Percentiles rank a stretch among this genome's conserved stretches.
phyloP scores from a whole-genome alignment of 257 asterid species.

The Handroanthus guayacan region DNA sequence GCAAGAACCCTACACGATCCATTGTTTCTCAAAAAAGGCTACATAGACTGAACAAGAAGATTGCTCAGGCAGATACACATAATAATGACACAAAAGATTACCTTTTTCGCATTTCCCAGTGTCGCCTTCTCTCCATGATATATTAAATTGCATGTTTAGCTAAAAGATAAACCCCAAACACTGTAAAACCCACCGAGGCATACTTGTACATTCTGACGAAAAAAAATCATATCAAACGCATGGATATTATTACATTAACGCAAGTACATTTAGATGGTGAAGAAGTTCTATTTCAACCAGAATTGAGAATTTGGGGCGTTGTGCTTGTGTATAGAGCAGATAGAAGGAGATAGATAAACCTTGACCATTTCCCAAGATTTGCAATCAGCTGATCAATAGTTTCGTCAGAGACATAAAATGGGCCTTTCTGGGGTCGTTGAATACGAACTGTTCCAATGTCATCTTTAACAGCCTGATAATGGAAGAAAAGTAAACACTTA shows the following conservation, averaged over 20 bases:
- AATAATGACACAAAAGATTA: constrained; percentile 32
- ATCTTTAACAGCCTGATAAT: constrained; percentile 84
- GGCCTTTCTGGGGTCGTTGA: constrained; percentile 94
- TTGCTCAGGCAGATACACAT: not conserved
- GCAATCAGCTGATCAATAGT: constrained; percentile 92
- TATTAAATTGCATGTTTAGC: constrained; percentile 71
- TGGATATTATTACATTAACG: not conserved
- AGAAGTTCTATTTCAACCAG: constrained; percentile 8
- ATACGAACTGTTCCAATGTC: constrained; percentile 86
- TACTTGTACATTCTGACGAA: constrained; percentile 86
- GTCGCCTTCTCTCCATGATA: constrained; percentile 90
- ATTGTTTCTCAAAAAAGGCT: constrained; percentile 26
- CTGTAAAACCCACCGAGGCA: constrained; percentile 83
- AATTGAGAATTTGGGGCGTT: constrained; percentile 17
- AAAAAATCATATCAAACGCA: constrained; percentile 9
- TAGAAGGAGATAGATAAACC: constrained; percentile 50
- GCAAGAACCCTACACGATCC: constrained; percentile 75
- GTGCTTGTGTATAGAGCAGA: constrained; percentile 19
- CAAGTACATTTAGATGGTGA: not conserved
- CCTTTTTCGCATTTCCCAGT: constrained; percentile 89
- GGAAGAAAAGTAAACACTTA: constrained; percentile 28
- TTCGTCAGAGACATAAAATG: constrained; percentile 89
- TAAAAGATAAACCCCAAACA: constrained; percentile 81
- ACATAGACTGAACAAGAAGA: constrained; percentile 3
- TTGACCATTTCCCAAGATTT: constrained; percentile 98